A percentile compares a stretch with the other conserved stretches of the same genome.
phyloP scores from a whole-genome alignment of 345 rosid species.

The Theobroma cacao region DNA sequence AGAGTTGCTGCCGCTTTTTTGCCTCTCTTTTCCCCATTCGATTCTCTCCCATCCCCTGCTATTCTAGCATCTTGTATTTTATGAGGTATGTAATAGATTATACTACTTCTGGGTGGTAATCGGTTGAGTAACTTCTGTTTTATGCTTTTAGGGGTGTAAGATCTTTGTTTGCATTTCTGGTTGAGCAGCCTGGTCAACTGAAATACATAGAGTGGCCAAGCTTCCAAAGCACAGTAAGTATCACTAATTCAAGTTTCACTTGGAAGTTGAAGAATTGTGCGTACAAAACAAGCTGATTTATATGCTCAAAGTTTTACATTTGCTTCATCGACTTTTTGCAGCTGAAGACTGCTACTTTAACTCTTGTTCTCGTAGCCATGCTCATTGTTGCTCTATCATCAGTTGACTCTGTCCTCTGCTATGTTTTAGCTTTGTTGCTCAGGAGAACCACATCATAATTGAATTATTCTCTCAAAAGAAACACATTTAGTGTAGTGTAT shows the following conservation, averaged over 20 bases:
- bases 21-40: not conserved
- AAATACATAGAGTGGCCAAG: conserved; percentile 87
- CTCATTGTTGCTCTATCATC: conserved; percentile 70
- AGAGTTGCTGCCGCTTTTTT: not conserved
- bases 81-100: not conserved
- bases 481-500: not conserved
- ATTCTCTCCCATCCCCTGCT: not conserved
- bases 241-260: not conserved
- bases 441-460: conserved; percentile 47
- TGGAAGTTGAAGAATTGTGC: not conserved
- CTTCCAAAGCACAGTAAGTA: conserved; percentile 62
- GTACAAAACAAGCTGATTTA: not conserved
- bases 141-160: conserved; percentile 45
- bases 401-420: conserved; percentile 60
- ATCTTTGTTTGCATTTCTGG: conserved; percentile 47
- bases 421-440: conserved; percentile 50
- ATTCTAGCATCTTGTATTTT: not conserved
- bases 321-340: conserved; percentile 29
- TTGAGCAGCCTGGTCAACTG: conserved; percentile 79
- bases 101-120: not conserved
- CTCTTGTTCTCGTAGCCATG: conserved; percentile 64
- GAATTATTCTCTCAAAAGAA: not conserved
- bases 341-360: conserved; percentile 77
- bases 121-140: not conserved
- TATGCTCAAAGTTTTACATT: not conserved